These are phyloP conservation scores for Sclerotinia minor DNA, from an alignment of 2,329 filamentous ascomycete genomes.

Conservation along the genomic window DNA sequence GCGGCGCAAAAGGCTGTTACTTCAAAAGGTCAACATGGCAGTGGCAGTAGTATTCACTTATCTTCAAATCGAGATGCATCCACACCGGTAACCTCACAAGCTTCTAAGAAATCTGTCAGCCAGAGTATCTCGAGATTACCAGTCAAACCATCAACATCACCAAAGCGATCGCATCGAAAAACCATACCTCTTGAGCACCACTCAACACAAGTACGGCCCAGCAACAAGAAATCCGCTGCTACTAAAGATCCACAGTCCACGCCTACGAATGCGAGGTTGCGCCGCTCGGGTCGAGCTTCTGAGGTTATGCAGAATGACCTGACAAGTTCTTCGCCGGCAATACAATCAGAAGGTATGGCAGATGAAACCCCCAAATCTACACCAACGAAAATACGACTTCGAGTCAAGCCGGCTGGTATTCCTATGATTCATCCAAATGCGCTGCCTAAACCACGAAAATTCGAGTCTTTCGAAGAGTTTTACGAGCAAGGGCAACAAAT, in stretches of 20 bases:
- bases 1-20: conserved; percentile 43
- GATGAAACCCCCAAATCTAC: conserved; percentile 36
- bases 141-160: conserved; percentile 34
- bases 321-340: conserved; percentile 19
- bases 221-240: conserved; percentile 31
- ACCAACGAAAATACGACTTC: conserved; percentile 52
- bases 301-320: conserved; percentile 34
- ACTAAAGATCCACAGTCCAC: conserved; percentile 33
- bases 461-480: conserved; percentile 58
- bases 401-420: conserved; percentile 50
- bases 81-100: conserved; percentile 30
- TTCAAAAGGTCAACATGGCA: conserved; percentile 36
- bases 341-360: conserved; percentile 30
- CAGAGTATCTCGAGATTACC: conserved; percentile 33
- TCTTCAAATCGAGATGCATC: conserved; percentile 31
- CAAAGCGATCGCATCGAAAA: conserved; percentile 38
- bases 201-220: conserved; percentile 33
- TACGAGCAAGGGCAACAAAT: conserved; percentile 52
- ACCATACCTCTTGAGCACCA: conserved; percentile 35
- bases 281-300: conserved; percentile 33
- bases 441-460: conserved; percentile 53
- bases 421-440: conserved; percentile 62
- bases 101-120: conserved; percentile 28
- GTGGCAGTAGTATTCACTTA: conserved; percentile 30
- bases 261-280: conserved; percentile 29